Evolutionary conservation across 140 eudicot species (phyloP), one percentile per base, ranked within the genome.

Genomic region (Erigeron philadelphicus): DNA sequence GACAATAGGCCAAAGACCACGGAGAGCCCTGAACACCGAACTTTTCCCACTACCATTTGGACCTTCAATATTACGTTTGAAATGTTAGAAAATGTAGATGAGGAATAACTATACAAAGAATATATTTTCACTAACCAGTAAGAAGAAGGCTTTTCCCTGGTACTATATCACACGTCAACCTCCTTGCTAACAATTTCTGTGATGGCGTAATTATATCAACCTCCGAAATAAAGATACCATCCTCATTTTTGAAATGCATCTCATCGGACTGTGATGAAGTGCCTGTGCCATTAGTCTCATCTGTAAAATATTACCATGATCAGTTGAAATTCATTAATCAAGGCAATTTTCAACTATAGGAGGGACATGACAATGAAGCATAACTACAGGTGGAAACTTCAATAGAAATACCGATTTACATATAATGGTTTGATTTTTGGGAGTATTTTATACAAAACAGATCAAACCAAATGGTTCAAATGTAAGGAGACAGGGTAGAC

Each of bases 41-140:
- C 97, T 91, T 77, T 91, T 91, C 21, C 97, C 97, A 67, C 97
- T 91, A 69, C 97, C 97, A 65, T 91, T 91, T 70, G 97, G 97
- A 79, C 97, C 97, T 91, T 75, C 79, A 85, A 54, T 13, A 66
- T 53, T 44, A 43, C 63, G 78, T 73, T 66, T 45, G 16, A 45
- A 12, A 31, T 25, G 55, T 55, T 23, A 67, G 66, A 67, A 25
- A 13, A 44, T 10, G 49, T 8, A 61, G 25, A 31, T 2, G 4
- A 31, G 5, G 38, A 31, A 31, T 31, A 31, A 31, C 3, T 31
- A 31, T 31, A 31, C 5, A 31, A 2, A 31, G 21, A 46, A 38
- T 15, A 62, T 46, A 16, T 41, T 31, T 45, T 52, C 43, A 86
- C 97, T 78, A 71, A 91, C 97, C 97, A 49, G 96, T 91, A 49